Percentiles rank a stretch among this genome's conserved stretches.
phyloP scores from a whole-genome alignment of 2,329 filamentous ascomycete species.

The Calonectria multiphialidica region DNA sequence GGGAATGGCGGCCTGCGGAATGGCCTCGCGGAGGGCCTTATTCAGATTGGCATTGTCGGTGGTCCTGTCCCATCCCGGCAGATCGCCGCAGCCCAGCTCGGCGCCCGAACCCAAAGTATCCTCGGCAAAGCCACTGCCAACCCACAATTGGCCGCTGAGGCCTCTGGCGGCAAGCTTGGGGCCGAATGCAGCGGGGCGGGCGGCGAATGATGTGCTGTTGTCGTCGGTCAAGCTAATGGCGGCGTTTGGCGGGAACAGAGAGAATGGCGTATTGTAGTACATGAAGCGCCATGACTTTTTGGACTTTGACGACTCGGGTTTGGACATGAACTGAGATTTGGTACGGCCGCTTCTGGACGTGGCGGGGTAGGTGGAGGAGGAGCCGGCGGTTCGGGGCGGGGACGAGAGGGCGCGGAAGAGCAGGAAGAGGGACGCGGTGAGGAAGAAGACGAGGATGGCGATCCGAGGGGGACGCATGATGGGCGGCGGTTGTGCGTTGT shows the following conservation, averaged over 20 bases:
- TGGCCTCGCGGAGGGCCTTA: conserved; percentile 49
- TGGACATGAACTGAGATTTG: conserved; percentile 24
- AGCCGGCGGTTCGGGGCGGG: conserved; percentile 41
- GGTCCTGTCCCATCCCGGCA: conserved; percentile 85
- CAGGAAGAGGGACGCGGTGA: conserved; percentile 66
- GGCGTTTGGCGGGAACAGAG: conserved; percentile 93
- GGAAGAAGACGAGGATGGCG: conserved; percentile 65
- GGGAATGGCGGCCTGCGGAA: conserved; percentile 36
- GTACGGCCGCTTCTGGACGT: conserved; percentile 32
- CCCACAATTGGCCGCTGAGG: conserved; percentile 91
- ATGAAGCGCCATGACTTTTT: conserved; percentile 62
- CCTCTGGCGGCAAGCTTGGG: conserved; percentile 81
- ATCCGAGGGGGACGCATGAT: conserved; percentile 26
- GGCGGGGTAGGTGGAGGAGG: conserved; percentile 42
- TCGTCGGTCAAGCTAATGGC: conserved; percentile 97
- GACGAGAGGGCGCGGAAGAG: conserved; percentile 65
- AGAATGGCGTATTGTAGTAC: conserved; percentile 81
- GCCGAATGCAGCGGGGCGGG: conserved; percentile 93
- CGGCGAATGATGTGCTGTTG: conserved; percentile 97
- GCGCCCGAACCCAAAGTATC: conserved; percentile 77
- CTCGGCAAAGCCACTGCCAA: conserved; percentile 91
- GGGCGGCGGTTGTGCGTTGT: conserved; percentile 1
- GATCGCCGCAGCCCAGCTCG: conserved; percentile 94
- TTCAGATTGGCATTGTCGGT: conserved; percentile 60
- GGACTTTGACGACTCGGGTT: conserved; percentile 26